Base-by-base conservation (phyloP, 169 alveolate genomes). In the Plasmodium sp. region DNA sequence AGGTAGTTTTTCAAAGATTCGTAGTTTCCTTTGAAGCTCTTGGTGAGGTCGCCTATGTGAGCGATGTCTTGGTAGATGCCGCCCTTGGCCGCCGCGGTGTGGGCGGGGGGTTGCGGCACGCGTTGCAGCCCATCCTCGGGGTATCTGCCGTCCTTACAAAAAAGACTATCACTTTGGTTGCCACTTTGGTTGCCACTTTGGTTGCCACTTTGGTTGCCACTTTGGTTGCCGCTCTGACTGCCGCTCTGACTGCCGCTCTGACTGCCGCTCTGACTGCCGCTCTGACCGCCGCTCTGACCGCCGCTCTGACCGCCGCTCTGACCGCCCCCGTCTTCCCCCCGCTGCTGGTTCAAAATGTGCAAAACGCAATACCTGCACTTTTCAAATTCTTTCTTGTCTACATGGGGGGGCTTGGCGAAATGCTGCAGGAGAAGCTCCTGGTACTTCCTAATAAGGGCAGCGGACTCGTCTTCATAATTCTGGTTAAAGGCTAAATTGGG, bases 351-450 rank as follows among this genome's bases (percentile, higher is more conserved):
- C 10, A 48, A 18, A 73, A 22, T 74, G 22, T 84, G 81, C 62
- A 84, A 51, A 10, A 72, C 84, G 36, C 81, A 54, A 48, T 73
- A 74, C n/a, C n/a, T 73, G 31, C 77, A 74, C 27, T 73, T 84
- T 51, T 84, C 93, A 41, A 48, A 16, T 48, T 74, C 54, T 3
- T 12, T 6, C 18, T 3, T 84, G 12, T 41, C 62, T 33, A 27
- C 56, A 74, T 84, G 51, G 18, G 34, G 45, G 58, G 10, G 22
- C 27, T 14, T 34, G 10, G 71, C 6, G 16, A 18, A 4, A 18
- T 39, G 9, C 58, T 43, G 51, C 1, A 81, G 54, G 22, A 41
- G 56, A 6, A 39, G 6, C 14, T 16, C 56, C 10, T 22, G 10
- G n/a, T n/a, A 22, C 5, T 56, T 45, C 36, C 71, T 81, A 39